Evolutionary conservation across 2,329 filamentous ascomycete genomes (phyloP), one percentile per base, ranked within the genome.

Genomic region (Colletotrichum sp.): DNA sequence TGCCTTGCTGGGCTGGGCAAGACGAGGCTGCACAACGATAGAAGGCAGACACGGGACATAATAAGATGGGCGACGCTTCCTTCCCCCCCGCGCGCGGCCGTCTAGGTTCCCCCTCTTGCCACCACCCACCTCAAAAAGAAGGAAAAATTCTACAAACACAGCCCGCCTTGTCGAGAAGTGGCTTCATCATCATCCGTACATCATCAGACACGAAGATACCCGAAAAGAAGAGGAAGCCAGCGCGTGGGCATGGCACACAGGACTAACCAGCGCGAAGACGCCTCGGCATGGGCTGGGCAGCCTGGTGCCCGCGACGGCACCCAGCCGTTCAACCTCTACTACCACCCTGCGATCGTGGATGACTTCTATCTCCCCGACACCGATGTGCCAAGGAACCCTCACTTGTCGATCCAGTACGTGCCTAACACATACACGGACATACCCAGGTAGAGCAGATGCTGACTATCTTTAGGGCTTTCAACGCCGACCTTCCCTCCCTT

Each of bases 161-260:
- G 73, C 73, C 43, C 12, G 5, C 43, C 69, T 67, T 59, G 67
- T 59, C 28, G 52, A 16, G 32, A 24, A 70, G 67, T 70, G 55
- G 24, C 39, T 55, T 55, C 64, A 32, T 24, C 59, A 32, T n/a
- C 24, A 24, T 60, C 18, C 59, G 30, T 24, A 52, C 12, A 32
- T 15, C 15, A 32, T 63, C 13, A 21, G 43, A 21, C 43, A 6
- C 43, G 43, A 13, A 21, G 12, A 52, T 9, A 52, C n/a, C 3
- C 5, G 43, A 21, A 13, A 12, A 5, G 24, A 36, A n/a, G 59
- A 26, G 48, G 52, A 26, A n/a, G 8, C 28, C 55, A 21, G n/a
- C 21, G 13, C n/a, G 59, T 55, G 30, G 73, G 73, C 59, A 75
- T 73, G 73, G 59, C 64, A 75, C 59, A 59, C 13, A 21, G 12